Base-by-base conservation (phyloP, 805 yeast genomes). In the Brettanomyces bruxellensis region DNA sequence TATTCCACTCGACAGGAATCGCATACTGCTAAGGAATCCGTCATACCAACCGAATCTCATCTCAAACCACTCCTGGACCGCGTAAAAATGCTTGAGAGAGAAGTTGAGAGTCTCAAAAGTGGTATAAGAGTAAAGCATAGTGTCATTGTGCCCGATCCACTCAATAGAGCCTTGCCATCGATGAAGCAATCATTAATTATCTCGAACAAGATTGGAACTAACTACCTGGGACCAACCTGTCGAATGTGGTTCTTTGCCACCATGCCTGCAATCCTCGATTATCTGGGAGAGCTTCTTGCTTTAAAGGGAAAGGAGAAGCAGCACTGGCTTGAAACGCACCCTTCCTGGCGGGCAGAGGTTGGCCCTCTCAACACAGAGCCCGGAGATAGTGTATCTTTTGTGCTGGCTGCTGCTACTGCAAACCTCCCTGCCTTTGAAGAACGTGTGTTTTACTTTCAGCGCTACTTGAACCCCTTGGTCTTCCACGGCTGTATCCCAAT, bases 401-500 rank as follows among this genome's bases (percentile, higher is more conserved):
- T 23, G 9, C 8, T 11, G 24, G 11, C 11, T 11, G 28, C 24
- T 22, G 24, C 24, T 2, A 9, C 30, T 23, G 35, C 40, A 11
- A 35, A 43, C 40, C 14, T 36, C 9, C 34, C n/a, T 5, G 45
- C 45, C 13, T 23, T 36, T n/a, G 35, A 23, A 14, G 45, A 43
- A 32, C n/a, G 45, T 9, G n/a, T 43, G 12, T 14, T 25, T 2
- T 43, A 43, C 25, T 43, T 43, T 25, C 40, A 43, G 18, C 35
- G 9, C 8, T 13, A 43, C n/a, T 32, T 43, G 25, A 43, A 43
- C 18, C 22, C 18, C 23, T 12, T 43, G n/a, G 7, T 43, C 7
- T 43, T 24, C 25, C 13, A 18, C 13, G 45, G 40, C 7, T 43
- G 28, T 22, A 23, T 43, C 9, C 45, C 45, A 8, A 43, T 43